Evolutionary conservation across 176 grass and related monocot genomes (phyloP).

Genomic region (Ensete ventricosum): DNA sequence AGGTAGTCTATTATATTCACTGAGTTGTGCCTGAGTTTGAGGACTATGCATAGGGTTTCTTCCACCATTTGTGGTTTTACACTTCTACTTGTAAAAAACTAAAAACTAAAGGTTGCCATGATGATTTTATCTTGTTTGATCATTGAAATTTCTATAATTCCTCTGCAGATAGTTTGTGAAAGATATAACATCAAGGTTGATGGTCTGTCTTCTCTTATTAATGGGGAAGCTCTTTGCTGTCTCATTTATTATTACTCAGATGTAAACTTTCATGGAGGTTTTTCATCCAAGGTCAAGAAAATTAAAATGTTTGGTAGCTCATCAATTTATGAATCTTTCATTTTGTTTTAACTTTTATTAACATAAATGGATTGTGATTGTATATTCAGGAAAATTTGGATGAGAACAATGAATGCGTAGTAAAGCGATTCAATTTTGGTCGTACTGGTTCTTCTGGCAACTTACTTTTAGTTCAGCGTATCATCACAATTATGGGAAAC

Average conservation of each 20-base stretch:
- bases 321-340: background rate
- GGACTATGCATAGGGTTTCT: too few relatives aligned
- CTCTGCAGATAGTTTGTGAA: slow-evolving; percentile 38
- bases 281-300: slow-evolving; percentile 38
- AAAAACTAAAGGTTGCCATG: background rate
- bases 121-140: slow-evolving; percentile 1
- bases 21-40: too few relatives aligned
- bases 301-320: background rate
- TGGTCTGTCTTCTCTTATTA: slow-evolving; percentile 35
- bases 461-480: slow-evolving; percentile 14
- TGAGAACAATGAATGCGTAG: slow-evolving; percentile 31
- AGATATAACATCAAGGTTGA: slow-evolving; percentile 32
- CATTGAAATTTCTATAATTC: background rate
- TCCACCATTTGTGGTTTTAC: background rate
- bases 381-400: slow-evolving; percentile 30
- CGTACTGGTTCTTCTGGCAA: slow-evolving; percentile 8
- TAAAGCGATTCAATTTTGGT: slow-evolving; percentile 20
- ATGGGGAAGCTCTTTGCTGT: slow-evolving; percentile 34
- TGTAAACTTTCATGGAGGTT: slow-evolving; percentile 16
- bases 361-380: background rate
- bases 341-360: slow-evolving; percentile 1
- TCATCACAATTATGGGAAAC: slow-evolving; percentile 23
- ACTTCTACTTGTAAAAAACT: background rate
- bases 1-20: too few relatives aligned
- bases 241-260: slow-evolving; percentile 42